These are phyloP conservation scores for Phyllachora maydis DNA, from an alignment of 2,329 filamentous ascomycete genomes.

Conservation along the genomic window DNA sequence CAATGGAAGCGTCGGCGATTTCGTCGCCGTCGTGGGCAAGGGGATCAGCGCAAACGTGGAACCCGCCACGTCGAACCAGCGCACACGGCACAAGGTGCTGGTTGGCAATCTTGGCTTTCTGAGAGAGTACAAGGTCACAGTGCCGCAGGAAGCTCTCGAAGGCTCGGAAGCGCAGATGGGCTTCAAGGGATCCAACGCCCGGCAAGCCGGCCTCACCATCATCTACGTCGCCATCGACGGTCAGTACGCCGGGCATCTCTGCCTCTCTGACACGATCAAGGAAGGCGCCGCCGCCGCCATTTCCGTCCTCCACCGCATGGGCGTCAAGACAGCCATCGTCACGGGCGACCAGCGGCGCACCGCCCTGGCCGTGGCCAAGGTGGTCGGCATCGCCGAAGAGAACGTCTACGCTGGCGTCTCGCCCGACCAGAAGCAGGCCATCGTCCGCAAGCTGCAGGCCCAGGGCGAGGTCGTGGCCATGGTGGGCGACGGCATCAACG, in stretches of 20 bases:
- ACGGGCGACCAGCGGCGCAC: constrained; percentile 81
- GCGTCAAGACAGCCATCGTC: constrained; percentile 74
- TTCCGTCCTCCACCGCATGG: constrained; percentile 63
- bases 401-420: constrained; percentile 75
- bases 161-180: constrained; percentile 42
- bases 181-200: constrained; percentile 16
- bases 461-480: constrained; percentile 61
- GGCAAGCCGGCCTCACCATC: constrained; percentile 54
- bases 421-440: constrained; percentile 76
- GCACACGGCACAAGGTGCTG: constrained; percentile 55
- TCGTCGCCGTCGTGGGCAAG: constrained; percentile 63
- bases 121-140: constrained; percentile 42
- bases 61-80: constrained; percentile 46
- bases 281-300: constrained; percentile 66
- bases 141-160: constrained; percentile 42
- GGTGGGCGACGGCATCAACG: constrained; percentile 97
- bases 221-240: constrained; percentile 83
- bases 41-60: constrained; percentile 71
- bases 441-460: constrained; percentile 58
- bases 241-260: constrained; percentile 61
- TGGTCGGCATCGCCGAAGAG: constrained; percentile 58
- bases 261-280: constrained; percentile 81
- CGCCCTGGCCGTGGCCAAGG: constrained; percentile 61
- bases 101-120: constrained; percentile 71
- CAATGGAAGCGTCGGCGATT: constrained; percentile 70